Percentiles rank a stretch among this genome's conserved stretches.
Evolutionary conservation across 306 rosid species (phyloP).

Genomic region (cucumber (Cucumis sativus)): DNA sequence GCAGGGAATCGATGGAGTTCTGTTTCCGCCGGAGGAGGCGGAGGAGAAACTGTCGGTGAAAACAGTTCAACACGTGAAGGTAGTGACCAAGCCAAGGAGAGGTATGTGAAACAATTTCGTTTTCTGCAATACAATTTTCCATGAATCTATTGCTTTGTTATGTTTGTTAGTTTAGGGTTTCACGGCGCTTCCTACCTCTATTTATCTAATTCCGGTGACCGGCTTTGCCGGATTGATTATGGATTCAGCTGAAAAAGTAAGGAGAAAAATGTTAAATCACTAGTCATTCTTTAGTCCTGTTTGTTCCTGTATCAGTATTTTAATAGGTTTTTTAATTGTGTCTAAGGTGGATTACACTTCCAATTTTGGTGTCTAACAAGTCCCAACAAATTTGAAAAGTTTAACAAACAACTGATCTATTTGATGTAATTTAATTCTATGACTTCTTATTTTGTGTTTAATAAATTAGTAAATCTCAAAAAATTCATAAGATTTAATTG

Average conservation of each 20-base stretch:
- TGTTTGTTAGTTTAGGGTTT: conserved; percentile 4
- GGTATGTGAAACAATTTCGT: conserved; percentile 30
- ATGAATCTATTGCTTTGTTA: background rate
- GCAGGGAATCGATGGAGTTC: conserved; percentile 70
- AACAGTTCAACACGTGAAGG: conserved; percentile 45
- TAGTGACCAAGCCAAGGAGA: conserved; percentile 48
- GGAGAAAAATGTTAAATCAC: background rate
- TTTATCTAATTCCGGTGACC: background rate
- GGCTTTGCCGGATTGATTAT: background rate
- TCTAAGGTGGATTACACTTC: no score
- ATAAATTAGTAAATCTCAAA: no score
- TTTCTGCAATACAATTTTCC: background rate
- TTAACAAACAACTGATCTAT: no score
- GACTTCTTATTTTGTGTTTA: no score
- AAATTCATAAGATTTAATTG: no score
- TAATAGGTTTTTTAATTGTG: no score
- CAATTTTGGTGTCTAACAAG: no score
- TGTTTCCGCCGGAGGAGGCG: conserved; percentile 41
- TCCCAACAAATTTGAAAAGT: no score
- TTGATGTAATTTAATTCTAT: no score
- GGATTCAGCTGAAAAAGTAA: background rate
- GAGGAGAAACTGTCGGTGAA: conserved; percentile 15
- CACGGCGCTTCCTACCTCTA: background rate
- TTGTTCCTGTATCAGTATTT: no score
- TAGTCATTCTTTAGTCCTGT: no score